Base-by-base conservation (phyloP, 495 filamentous ascomycete species). In the Acidiella bohemica region DNA sequence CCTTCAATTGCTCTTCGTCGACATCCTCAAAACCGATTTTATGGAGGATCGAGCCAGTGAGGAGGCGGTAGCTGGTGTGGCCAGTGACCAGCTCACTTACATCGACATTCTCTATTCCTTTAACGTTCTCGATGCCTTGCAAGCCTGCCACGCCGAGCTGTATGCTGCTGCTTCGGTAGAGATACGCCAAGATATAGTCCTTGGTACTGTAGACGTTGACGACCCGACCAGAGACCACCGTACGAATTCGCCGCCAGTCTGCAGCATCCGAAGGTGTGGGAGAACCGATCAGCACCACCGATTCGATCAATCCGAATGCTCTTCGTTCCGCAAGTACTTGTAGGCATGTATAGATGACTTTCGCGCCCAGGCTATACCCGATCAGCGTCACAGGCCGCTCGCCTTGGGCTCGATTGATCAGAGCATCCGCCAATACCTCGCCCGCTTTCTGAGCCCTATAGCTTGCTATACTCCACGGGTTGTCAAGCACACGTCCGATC, bases 291-390 rank as follows among this genome's bases (percentile, higher is more conserved):
- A 97, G 44, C 13, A 93, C 73, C 3, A 73, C 88, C 21, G 77
- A 80, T 49, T 96, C 90, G 10, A 97, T 67, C 3, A 96, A 53
- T 0, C 90, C 90, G 58, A 93, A 93, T 0, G 79, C 84, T 43
- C 72, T 67, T 39, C 83, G 67, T 54, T 83, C 76, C 0, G 82
- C 80, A 21, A 97, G 67, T 12, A 51, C 68, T 59, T 76, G 74
- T 2, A 96, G 65, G 51, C 86, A 95, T 14, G 73, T 70, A 50
- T 81, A 95, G 30, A 95, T 86, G 20, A 87, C 73, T 14, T 88
- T 75, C 8, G 87, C 87, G 1, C 88, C 90, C n/a, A 96, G 62
- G 14, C 83, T 84, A 59, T 87, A 96, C 0, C 90, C 90, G 36
- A 95, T 67, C 5, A 97, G 62, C 14, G 79, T 90, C 2, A 95